phyloP scores from a whole-genome alignment of 805 yeast species.

The Wickerhamiella nectarea region DNA sequence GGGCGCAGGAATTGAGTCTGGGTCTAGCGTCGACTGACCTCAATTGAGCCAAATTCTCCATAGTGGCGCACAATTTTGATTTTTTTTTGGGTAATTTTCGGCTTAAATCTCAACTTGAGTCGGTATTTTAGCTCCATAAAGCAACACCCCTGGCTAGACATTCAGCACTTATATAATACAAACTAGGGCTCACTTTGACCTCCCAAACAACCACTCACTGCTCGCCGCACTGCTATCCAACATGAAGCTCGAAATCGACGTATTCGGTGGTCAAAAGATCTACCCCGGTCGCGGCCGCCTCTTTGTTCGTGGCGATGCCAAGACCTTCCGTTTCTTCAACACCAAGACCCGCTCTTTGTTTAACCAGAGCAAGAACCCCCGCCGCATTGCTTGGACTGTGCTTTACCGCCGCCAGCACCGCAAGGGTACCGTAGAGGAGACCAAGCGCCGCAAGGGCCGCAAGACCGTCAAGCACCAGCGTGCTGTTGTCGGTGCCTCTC shows the following conservation, averaged over 20 bases:
- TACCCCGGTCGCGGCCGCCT: conserved; percentile 99
- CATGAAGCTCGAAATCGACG: conserved; percentile 99
- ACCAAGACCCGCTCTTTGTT: conserved; percentile 95
- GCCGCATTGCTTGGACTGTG: conserved; percentile 99
- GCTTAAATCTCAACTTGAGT: too few species aligned
- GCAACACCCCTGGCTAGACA: too few species aligned
- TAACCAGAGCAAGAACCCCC: conserved; percentile 99
- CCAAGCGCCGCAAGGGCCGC: conserved; percentile 91
- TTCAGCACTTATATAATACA: background rate
- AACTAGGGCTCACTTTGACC: background rate
- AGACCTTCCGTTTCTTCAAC: conserved; percentile 97
- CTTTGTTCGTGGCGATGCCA: conserved; percentile 99
- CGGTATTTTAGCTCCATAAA: too few species aligned
- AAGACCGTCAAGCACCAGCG: conserved; percentile 97
- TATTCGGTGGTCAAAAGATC: conserved; percentile 98
- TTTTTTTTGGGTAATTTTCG: too few species aligned
- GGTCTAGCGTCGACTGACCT: too few species aligned
- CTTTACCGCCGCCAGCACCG: conserved; percentile 99
- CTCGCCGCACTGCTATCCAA: conserved; percentile 12
- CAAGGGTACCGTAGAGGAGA: conserved; percentile 99
- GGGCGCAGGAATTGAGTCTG: background rate
- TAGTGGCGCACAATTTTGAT: too few species aligned
- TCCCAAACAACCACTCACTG: conserved; percentile 7
- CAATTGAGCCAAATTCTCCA: too few species aligned
- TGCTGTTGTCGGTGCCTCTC: conserved; percentile 98